Conservation (phyloP, 768 basidiomycete species). For the Cystofilobasidium bisporidii region DNA sequence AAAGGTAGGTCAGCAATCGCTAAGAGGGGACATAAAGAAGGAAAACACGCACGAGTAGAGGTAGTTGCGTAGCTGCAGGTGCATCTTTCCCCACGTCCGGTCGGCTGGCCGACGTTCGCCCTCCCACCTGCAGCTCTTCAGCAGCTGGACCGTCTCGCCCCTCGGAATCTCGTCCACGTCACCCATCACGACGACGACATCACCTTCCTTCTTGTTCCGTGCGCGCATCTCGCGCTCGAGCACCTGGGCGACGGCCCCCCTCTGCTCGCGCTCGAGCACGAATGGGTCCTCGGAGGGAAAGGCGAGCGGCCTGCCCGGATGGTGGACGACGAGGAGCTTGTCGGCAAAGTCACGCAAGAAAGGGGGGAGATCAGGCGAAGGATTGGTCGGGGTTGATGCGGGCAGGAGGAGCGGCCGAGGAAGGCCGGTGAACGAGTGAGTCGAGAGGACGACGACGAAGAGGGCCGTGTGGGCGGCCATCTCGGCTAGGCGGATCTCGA, state of each 20-base stretch:
- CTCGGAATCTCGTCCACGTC: slow-evolving; percentile 58
- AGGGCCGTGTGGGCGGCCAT: slow-evolving; percentile 51
- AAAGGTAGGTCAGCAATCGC: no score
- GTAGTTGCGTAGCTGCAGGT: slow-evolving; percentile 55
- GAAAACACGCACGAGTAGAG: slow-evolving; percentile 55
- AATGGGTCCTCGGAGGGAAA: slow-evolving; percentile 44
- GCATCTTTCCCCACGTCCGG: slow-evolving; percentile 42
- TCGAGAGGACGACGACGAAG: slow-evolving; percentile 53
- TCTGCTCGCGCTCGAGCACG: slow-evolving; percentile 47
- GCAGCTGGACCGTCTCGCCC: slow-evolving; percentile 47
- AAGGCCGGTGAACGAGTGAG: slow-evolving; percentile 51
- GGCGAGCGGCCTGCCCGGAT: slow-evolving; percentile 32
- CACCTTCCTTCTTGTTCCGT: slow-evolving; percentile 28
- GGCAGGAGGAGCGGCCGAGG: slow-evolving; percentile 32
- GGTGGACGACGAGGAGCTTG: slow-evolving; percentile 50
- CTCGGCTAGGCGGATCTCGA: slow-evolving; percentile 57
- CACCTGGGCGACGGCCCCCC: slow-evolving; percentile 43
- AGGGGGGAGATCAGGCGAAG: slow-evolving; percentile 45
- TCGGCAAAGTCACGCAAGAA: slow-evolving; percentile 48
- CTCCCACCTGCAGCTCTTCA: slow-evolving; percentile 42
- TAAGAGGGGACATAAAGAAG: no score
- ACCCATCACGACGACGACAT: slow-evolving; percentile 49
- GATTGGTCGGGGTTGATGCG: slow-evolving; percentile 39
- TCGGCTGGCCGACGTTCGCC: slow-evolving; percentile 44
- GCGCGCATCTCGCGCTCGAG: slow-evolving; percentile 35